A percentile compares a stretch with the other conserved stretches of the same genome.
These are phyloP conservation scores for Cytospora schulzeri DNA, from an alignment of 2,329 filamentous ascomycete genomes.

Conservation along the genomic window DNA sequence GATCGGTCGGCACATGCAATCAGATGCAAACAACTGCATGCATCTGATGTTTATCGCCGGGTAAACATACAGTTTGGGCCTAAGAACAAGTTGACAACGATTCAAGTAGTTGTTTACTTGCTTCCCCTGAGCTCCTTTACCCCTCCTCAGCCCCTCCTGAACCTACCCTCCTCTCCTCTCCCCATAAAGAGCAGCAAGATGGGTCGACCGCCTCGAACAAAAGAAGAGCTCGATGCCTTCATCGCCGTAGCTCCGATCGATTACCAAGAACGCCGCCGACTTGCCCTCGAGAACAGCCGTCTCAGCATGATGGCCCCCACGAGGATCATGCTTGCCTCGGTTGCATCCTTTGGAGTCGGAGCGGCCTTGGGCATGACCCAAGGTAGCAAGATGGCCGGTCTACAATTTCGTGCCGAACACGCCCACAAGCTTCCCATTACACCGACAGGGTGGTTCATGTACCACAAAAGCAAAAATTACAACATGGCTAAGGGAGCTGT, in stretches of 20 bases:
- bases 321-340: constrained; percentile 61
- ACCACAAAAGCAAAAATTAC: constrained; percentile 98
- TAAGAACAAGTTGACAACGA: not conserved
- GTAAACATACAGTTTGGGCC: not conserved
- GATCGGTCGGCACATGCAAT: not conserved
- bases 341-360: constrained; percentile 68
- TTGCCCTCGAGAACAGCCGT: constrained; percentile 21
- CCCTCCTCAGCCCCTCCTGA: not conserved
- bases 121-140: not conserved
- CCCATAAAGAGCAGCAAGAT: constrained; percentile 4
- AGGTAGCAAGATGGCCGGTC: constrained; percentile 71
- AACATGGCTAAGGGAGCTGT: constrained; percentile 76
- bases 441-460: constrained; percentile 92
- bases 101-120: not conserved
- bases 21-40: not conserved
- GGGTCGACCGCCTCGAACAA: constrained; percentile 16
- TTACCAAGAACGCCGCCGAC: constrained; percentile 9
- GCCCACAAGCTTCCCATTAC: constrained; percentile 87
- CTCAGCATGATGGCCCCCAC: constrained; percentile 23
- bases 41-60: not conserved
- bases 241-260: constrained; percentile 1
- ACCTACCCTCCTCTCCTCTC: not conserved
- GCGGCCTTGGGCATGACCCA: constrained; percentile 70
- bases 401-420: constrained; percentile 93
- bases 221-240: constrained; percentile 23